Percentiles rank a stretch among this genome's conserved stretches.
These are phyloP conservation scores for Xerophyta viscosa DNA, from an alignment of 106 monocot species.

Conservation along the genomic window DNA sequence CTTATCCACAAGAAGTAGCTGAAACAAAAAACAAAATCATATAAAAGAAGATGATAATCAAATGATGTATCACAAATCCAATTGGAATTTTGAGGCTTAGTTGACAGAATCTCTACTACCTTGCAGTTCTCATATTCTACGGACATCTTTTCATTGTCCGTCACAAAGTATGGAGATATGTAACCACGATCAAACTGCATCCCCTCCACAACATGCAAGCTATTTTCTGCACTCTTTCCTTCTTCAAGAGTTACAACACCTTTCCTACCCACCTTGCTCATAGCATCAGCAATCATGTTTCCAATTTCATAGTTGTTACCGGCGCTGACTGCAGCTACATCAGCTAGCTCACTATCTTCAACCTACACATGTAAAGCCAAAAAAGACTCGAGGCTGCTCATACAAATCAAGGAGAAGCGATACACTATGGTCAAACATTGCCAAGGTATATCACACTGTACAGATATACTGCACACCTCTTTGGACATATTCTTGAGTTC, in stretches of 20 bases:
- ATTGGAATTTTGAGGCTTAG: no score
- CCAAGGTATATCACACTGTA: no score
- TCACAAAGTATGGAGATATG: slow-evolving; percentile 93
- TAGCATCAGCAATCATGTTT: slow-evolving; percentile 97
- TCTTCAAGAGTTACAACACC: slow-evolving; percentile 96
- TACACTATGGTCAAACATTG: no score
- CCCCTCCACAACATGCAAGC: slow-evolving; percentile 86
- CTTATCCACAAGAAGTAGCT: slow-evolving; percentile 96
- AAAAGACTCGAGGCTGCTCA: no score
- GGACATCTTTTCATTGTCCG: slow-evolving; percentile 91
- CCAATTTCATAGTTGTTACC: slow-evolving; percentile 92
- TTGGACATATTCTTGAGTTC: slow-evolving; percentile 60
- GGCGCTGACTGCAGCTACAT: slow-evolving; percentile 97
- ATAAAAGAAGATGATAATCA: no score
- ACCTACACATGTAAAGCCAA: no score
- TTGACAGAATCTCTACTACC: no score
- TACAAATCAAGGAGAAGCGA: no score
- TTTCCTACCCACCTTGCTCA: slow-evolving; percentile 95
- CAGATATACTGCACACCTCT: no score
- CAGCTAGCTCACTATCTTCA: slow-evolving; percentile 94
- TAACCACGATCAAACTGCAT: slow-evolving; percentile 99
- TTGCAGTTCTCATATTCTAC: slow-evolving; percentile 98
- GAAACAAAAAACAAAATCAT: no score
- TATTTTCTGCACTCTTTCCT: slow-evolving; percentile 90
- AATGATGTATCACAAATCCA: no score